Evolutionary conservation across 257 asterid genomes (phyloP), one percentile per base, ranked within the genome.

Genomic region (Scutellaria barbata): DNA sequence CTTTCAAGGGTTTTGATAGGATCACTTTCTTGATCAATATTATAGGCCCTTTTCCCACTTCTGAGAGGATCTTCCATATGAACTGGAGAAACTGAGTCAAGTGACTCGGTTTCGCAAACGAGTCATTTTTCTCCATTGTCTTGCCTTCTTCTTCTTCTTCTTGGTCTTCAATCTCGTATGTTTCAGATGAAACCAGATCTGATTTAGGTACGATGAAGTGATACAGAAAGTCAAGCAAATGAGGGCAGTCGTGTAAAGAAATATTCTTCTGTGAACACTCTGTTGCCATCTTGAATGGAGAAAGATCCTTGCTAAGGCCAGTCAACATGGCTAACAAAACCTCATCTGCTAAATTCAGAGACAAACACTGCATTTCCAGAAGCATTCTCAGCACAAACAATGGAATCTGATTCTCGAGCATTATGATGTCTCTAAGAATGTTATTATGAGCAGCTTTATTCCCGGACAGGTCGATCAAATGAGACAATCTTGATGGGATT

Each of bases 321-420:
- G 61, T 66, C 57, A 87, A 8, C 79, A 89, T 81, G 4, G 67
- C 33, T 12, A 51, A 50, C 17, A 87, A 76, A 68, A 33, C 7
- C 1, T 77, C 55, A 73, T 85, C 88, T 0, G 89, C 84, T 8
- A 14, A 10, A 5, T 82, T 86, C 1, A 51, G 40, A 0, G 90
- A 81, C 0, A 81, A 61, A 17, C 35, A 55, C 51, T 81, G 89
- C 8, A 78, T 22, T 14, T 87, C 92, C 45, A 87, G 6, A 50
- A 85, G 59, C 79, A 74, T 76, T 3, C 89, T 69, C 54, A 87
- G 40, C 22, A 81, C 73, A 14, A 89, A 84, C 35, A 89, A 18
- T 0, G 96, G 94, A 33, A 89, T 81, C 20, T 89, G 96, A 64
- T 89, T 89, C 83, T 89, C 92, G 2, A 89, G 84, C 92, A 87